Percentiles rank a stretch among this genome's conserved stretches.
phyloP scores from a whole-genome alignment of 345 rosid genomes.

The Punica granatum region DNA sequence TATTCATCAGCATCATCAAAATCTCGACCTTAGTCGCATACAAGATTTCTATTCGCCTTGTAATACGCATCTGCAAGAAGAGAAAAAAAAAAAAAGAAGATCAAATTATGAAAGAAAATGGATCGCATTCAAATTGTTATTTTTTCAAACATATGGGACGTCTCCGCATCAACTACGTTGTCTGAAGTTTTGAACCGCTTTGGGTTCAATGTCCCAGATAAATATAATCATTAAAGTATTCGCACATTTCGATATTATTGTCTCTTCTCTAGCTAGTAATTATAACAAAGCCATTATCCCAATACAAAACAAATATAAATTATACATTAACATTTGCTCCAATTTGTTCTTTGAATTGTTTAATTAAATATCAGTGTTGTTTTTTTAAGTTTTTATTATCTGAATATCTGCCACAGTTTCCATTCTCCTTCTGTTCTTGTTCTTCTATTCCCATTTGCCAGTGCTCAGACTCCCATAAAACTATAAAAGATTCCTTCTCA shows the following conservation, averaged over 20 bases:
- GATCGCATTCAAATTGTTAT: too few relatives aligned
- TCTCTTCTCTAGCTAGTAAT: constrained; percentile 28
- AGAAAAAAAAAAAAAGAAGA: too few relatives aligned
- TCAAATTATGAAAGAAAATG: too few relatives aligned
- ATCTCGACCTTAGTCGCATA: too few relatives aligned
- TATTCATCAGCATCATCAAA: too few relatives aligned
- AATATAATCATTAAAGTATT: neutral
- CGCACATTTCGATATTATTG: constrained; percentile 44
- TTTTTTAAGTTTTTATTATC: too few relatives aligned
- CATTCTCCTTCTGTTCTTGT: constrained; percentile 29
- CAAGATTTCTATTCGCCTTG: too few relatives aligned
- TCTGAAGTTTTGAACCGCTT: neutral
- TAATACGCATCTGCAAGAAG: too few relatives aligned
- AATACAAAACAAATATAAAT: constrained; percentile 9
- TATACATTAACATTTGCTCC: neutral
- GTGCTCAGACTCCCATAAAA: constrained; percentile 34
- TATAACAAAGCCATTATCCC: constrained; percentile 27
- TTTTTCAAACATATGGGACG: too few relatives aligned
- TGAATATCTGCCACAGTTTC: constrained; percentile 27
- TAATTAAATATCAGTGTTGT: too few relatives aligned
- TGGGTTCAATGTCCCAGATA: neutral
- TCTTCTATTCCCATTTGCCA: constrained; percentile 12
- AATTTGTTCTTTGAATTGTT: too few relatives aligned
- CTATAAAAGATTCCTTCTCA: constrained; percentile 14
- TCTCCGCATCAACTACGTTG: neutral